These are phyloP conservation scores for Warburgia ugandensis DNA, from an alignment of 164 flowering plant species.

Conservation along the genomic window DNA sequence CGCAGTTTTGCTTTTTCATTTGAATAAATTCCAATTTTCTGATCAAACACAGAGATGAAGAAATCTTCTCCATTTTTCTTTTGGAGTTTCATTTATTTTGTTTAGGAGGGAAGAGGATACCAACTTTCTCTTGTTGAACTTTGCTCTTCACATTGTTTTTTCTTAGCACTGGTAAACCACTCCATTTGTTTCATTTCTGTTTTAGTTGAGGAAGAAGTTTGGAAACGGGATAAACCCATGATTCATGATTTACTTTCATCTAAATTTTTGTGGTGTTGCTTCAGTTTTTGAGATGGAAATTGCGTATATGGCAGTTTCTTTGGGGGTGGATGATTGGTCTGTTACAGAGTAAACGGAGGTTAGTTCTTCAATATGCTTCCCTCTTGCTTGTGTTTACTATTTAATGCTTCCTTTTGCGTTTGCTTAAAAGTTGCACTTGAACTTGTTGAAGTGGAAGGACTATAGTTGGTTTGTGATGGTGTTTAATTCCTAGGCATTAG, in stretches of 20 bases:
- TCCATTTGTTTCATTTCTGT: not conserved
- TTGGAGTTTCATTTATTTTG: constrained; percentile 4
- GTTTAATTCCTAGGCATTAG: too few relatives aligned
- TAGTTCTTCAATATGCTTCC: not conserved
- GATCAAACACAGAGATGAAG: not conserved
- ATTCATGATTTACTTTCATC: not conserved
- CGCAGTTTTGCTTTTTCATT: not conserved
- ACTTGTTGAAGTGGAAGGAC: too few relatives aligned
- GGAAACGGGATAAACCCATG: not conserved
- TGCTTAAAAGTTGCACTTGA: not conserved
- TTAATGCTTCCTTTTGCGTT: not conserved
- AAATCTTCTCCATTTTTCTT: not conserved
- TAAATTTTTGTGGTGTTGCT: not conserved
- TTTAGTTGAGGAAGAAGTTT: constrained; percentile 1
- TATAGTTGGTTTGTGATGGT: too few relatives aligned
- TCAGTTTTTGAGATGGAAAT: constrained; percentile 8
- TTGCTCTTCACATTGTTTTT: too few relatives aligned
- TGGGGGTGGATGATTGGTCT: not conserved
- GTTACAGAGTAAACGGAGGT: constrained; percentile 1
- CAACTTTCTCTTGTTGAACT: not conserved
- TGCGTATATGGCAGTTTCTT: constrained; percentile 1
- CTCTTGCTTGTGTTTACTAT: not conserved
- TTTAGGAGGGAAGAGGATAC: constrained; percentile 5
- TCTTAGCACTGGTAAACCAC: too few relatives aligned
- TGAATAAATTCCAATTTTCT: not conserved